A percentile compares a stretch with the other conserved stretches of the same genome.
phyloP scores from a whole-genome alignment of 805 yeast genomes.

The Scheffersomyces spartinae region DNA sequence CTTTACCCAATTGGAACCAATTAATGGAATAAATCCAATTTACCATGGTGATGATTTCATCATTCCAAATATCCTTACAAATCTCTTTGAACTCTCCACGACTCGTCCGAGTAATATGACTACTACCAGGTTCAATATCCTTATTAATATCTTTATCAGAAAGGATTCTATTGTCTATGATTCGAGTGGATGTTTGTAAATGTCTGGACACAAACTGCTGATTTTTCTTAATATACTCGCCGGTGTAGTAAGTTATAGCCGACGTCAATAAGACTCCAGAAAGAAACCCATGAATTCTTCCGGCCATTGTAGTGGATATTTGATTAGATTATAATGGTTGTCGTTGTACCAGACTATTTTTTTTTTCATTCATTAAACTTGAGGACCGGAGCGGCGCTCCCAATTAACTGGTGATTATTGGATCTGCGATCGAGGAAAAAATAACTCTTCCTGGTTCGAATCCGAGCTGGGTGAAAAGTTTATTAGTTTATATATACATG shows the following conservation, averaged over 20 bases:
- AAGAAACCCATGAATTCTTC: conserved; percentile 32
- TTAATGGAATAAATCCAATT: conserved; percentile 50
- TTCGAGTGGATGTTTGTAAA: conserved; percentile 35
- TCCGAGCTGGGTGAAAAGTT: background rate
- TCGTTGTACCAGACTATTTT: no score
- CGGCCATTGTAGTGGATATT: conserved; percentile 22
- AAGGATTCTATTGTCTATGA: conserved; percentile 43
- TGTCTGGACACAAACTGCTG: conserved; percentile 34
- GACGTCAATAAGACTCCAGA: conserved; percentile 52
- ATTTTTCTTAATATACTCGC: conserved; percentile 39
- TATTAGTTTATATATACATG: background rate
- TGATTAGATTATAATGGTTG: no score
- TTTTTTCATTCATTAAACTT: no score
- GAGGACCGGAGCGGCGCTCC: no score
- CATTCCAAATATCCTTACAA: conserved; percentile 69
- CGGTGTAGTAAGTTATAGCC: conserved; percentile 50
- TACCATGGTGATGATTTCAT: conserved; percentile 51
- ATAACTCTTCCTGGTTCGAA: background rate
- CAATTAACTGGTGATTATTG: no score
- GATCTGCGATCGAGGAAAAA: background rate
- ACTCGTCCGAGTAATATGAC: conserved; percentile 8
- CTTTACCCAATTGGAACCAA: conserved; percentile 31
- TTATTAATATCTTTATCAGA: conserved; percentile 34
- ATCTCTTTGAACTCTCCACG: conserved; percentile 45
- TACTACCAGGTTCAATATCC: conserved; percentile 31